Evolutionary conservation across 2,329 filamentous ascomycete species (phyloP).

Genomic region (Oidium heveae): DNA sequence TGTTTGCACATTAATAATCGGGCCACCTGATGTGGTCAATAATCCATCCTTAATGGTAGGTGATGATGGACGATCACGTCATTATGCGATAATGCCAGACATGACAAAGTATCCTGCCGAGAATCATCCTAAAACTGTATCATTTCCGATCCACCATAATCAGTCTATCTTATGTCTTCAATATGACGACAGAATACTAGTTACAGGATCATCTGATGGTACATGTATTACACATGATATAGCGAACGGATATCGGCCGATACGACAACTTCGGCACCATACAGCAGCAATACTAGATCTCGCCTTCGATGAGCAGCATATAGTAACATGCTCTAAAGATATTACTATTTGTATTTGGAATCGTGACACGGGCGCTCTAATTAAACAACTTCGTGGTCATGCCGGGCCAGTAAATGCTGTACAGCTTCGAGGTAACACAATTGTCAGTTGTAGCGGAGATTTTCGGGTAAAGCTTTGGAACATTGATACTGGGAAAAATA

Average conservation of each 20-base stretch:
- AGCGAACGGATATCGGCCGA: conserved; percentile 49
- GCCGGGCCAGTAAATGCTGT: conserved; percentile 87
- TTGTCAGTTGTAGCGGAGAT: conserved; percentile 85
- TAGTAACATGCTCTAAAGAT: conserved; percentile 94
- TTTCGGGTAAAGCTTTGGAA: conserved; percentile 91
- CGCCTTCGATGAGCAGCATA: conserved; percentile 74
- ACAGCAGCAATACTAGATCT: conserved; percentile 78
- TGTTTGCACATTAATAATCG: conserved; percentile 65
- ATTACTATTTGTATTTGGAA: conserved; percentile 88
- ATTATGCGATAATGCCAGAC: conserved; percentile 27
- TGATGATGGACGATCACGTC: conserved; percentile 23
- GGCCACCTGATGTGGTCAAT: conserved; percentile 40
- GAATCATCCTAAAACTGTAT: conserved; percentile 28
- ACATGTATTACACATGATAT: conserved; percentile 84
- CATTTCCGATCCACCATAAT: conserved; percentile 47
- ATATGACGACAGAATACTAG: conserved; percentile 78
- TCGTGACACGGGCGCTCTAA: conserved; percentile 45
- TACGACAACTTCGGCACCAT: conserved; percentile 55
- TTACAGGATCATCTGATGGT: conserved; percentile 81
- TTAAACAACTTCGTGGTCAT: conserved; percentile 66
- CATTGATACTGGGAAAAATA: conserved; percentile 61
- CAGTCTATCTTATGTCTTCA: conserved; percentile 88
- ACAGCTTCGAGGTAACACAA: conserved; percentile 74
- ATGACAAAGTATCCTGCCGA: conserved; percentile 16
- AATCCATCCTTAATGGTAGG: conserved; percentile 25